These are phyloP conservation scores for Telopea speciosissima DNA, from an alignment of 177 flowering plant genomes.

Conservation along the genomic window DNA sequence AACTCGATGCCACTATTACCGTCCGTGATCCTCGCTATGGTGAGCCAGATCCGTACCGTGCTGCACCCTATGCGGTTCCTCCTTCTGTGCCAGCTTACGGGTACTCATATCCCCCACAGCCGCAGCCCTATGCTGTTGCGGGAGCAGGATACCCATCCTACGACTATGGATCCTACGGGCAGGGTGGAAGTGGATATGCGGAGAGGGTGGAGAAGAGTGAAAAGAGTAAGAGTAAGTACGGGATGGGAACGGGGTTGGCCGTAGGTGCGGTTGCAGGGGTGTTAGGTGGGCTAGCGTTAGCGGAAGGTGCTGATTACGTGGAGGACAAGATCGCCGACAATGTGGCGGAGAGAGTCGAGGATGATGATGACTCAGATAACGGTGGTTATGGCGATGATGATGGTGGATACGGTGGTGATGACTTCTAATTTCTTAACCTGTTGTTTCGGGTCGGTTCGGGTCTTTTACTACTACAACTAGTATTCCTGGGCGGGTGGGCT, in stretches of 20 bases:
- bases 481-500: too few relatives aligned
- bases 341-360: constrained; percentile 35
- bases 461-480: too few relatives aligned
- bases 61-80: constrained; percentile 24
- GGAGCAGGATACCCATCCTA: constrained; percentile 11
- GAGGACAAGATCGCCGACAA: constrained; percentile 38
- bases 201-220: constrained; percentile 7
- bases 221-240: constrained; percentile 25
- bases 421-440: background rate
- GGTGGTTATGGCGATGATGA: constrained; percentile 12
- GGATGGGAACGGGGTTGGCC: constrained; percentile 46
- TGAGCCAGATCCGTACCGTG: constrained; percentile 19
- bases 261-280: constrained; percentile 41
- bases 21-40: constrained; percentile 19
- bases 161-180: background rate
- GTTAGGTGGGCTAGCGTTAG: constrained; percentile 37
- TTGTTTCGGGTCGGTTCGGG: too few relatives aligned
- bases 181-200: constrained; percentile 14
- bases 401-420: background rate
- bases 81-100: constrained; percentile 17
- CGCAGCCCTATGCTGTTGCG: constrained; percentile 3
- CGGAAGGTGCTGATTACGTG: constrained; percentile 33
- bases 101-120: constrained; percentile 9
- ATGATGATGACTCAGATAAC: too few relatives aligned
- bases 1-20: constrained; percentile 16